Conservation (phyloP, 441 rosid species). For the Manihot esculenta region DNA sequence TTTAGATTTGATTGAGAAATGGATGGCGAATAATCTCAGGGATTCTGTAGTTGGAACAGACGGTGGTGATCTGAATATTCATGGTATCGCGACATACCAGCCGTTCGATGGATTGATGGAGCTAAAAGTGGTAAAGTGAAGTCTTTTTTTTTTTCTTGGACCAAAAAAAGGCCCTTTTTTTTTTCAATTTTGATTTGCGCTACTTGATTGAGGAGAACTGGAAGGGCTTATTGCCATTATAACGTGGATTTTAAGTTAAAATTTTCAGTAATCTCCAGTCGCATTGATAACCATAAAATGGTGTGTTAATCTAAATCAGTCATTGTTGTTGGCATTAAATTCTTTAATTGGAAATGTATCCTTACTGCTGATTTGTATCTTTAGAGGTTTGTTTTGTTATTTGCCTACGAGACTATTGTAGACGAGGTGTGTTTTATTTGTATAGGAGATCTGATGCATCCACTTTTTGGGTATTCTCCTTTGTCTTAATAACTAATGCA, state of each 20-base stretch:
- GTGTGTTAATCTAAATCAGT: neutral
- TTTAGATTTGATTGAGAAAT: constrained; percentile 60
- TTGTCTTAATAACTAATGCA: neutral
- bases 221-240: neutral
- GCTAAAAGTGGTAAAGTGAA: constrained; percentile 63
- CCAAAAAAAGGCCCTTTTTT: no score
- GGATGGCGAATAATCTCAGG: constrained; percentile 55
- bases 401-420: neutral
- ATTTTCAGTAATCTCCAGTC: neutral
- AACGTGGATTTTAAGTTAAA: neutral
- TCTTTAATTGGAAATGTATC: neutral
- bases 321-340: neutral
- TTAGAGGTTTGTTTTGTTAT: neutral
- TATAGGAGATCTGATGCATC: no score
- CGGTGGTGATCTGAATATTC: constrained; percentile 37
- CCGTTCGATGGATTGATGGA: constrained; percentile 65
- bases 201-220: neutral
- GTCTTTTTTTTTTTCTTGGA: neutral
- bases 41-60: constrained; percentile 35
- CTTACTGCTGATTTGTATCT: no score
- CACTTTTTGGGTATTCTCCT: neutral
- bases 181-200: no score
- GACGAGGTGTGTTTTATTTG: neutral
- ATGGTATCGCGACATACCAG: constrained; percentile 67
- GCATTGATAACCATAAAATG: neutral